Conservation (phyloP, 78 protist species). For the Mantamonas sphyraenae region DNA sequence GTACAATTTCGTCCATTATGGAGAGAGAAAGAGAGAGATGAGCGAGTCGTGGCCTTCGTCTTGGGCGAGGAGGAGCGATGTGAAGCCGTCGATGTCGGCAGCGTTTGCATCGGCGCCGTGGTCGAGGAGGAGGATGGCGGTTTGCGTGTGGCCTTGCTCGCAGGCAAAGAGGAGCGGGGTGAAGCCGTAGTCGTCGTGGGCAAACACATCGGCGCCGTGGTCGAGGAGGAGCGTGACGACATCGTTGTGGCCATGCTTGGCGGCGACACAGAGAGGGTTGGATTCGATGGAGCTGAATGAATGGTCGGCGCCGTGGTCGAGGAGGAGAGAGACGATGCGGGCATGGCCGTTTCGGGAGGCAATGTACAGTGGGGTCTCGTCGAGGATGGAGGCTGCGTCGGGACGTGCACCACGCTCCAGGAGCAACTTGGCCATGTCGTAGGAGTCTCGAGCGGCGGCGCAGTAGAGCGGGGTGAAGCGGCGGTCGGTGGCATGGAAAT, state of each 20-base stretch:
- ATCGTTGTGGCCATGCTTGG: not conserved
- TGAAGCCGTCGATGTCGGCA: not conserved
- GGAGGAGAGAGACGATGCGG: too few species aligned
- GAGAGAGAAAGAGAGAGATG: too few species aligned
- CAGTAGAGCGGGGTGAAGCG: too few species aligned
- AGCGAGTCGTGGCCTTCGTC: not conserved
- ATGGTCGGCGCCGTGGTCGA: too few species aligned
- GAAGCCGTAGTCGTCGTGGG: not conserved
- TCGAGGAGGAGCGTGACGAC: not conserved
- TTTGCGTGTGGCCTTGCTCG: not conserved
- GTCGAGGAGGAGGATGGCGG: not conserved
- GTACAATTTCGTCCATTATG: not conserved
- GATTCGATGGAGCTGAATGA: not conserved
- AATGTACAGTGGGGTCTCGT: too few species aligned
- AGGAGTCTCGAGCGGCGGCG: too few species aligned
- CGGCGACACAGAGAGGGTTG: not conserved
- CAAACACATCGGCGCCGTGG: not conserved
- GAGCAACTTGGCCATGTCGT: too few species aligned
- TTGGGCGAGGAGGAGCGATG: not conserved
- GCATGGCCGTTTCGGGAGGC: too few species aligned
- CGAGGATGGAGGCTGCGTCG: too few species aligned
- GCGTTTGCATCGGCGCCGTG: not conserved
- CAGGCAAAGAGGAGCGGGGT: not conserved
- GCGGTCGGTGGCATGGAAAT: too few species aligned
- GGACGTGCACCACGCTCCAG: too few species aligned